Evolutionary conservation across 257 asterid genomes (phyloP), one percentile per base, ranked within the genome.

Genomic region (Verbascum thapsus): DNA sequence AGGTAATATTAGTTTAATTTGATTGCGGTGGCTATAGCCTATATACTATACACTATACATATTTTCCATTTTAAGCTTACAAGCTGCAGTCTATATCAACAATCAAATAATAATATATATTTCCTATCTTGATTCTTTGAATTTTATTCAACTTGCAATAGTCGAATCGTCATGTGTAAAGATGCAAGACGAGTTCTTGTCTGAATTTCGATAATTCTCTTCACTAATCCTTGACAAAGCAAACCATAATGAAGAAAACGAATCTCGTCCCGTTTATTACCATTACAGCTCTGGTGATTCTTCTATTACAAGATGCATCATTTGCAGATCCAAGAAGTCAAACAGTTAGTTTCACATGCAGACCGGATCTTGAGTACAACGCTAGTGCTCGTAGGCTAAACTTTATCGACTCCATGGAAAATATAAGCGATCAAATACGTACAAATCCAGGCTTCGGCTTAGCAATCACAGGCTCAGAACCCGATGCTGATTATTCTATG

Each of bases 401-500:
- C 53, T 84, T 91, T 38, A 86, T 86, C 3, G 76, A 71, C 35
- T 79, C 85, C 8, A 83, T 88, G 94, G 96, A 91, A 39, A 83
- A 58, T 57, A 74, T 91, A 43, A 86, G 92, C 20, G 72, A 37
- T 0, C 95, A 91, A 68, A 83, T 91, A 53, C 73, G 83, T 91
- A 53, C 73, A 85, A 26, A 49, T 8, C 52, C 64, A 9, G 88
- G 96, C 67, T 86, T 71, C 26, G 96, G 96, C 42, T 12, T 39
- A 9, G 83, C 87, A 0, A 13, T 44, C 10, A 56, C 61, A 4
- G 95, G 95, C 50, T 58, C 78, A 5, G 88, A 88, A 37, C 90
- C 73, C 5, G 88, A 91, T 53, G 59, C 74, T 1, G 78, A 73
- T 70, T 83, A 79, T 16, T 95, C 81, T 1, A 8, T 88, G 2